phyloP scores from a whole-genome alignment of 768 basidiomycete species.

The Auriscalpium orientale region DNA sequence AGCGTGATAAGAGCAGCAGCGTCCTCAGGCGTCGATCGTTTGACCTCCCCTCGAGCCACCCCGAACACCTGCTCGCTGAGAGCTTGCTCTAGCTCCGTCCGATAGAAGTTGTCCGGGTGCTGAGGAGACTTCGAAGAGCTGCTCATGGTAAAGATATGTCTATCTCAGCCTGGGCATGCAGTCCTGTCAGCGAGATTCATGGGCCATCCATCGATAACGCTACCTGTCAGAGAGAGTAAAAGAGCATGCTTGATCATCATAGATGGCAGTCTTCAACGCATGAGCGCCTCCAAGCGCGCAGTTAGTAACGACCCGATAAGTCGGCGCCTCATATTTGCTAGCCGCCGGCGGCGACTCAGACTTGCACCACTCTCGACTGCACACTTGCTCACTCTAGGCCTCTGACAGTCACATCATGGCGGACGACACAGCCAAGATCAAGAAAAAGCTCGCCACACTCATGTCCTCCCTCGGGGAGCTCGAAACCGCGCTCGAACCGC shows the following conservation, averaged over 20 bases:
- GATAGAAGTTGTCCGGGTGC: constrained; percentile 5
- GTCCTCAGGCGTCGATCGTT: neutral
- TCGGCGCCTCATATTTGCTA: neutral
- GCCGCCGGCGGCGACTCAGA: neutral
- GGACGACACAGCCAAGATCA: constrained; percentile 28
- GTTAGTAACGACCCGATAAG: neutral
- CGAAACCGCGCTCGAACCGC: constrained; percentile 55
- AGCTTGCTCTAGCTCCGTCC: constrained; percentile 6
- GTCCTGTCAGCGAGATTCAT: too few relatives aligned
- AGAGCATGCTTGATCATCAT: too few relatives aligned
- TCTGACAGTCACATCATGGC: constrained; percentile 27
- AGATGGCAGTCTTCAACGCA: neutral
- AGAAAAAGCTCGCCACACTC: constrained; percentile 38
- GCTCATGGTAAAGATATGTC: too few relatives aligned
- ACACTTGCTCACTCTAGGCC: neutral
- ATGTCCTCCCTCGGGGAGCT: constrained; percentile 58
- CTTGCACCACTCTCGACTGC: neutral
- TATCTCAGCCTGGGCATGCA: too few relatives aligned
- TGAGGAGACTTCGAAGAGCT: too few relatives aligned
- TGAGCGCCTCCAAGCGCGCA: neutral
- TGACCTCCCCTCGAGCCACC: neutral
- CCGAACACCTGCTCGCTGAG: constrained; percentile 13
- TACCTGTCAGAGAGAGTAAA: too few relatives aligned
- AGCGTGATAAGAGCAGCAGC: constrained; percentile 9
- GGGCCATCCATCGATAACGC: too few relatives aligned